Base-by-base conservation (phyloP, 257 asterid genomes). In the Knoxia roxburghii region DNA sequence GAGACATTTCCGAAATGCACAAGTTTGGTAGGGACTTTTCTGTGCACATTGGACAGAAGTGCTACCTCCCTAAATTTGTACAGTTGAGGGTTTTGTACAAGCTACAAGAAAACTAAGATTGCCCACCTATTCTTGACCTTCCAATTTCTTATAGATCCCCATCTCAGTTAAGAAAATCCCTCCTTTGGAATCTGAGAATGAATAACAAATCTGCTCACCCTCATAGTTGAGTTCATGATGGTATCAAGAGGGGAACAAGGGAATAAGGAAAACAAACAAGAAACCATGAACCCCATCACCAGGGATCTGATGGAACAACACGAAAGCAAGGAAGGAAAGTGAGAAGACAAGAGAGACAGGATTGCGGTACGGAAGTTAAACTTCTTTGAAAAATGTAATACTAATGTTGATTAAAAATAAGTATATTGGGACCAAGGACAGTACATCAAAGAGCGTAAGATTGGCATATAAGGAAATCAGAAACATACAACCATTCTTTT, bases 381-480 rank as follows among this genome's bases (percentile, higher is more conserved):
- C 3, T 49, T 8, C n/a, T n/a, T n/a, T n/a, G n/a, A n/a, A n/a
- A n/a, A n/a, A n/a, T n/a, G n/a, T n/a, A n/a, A n/a, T n/a, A n/a
- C n/a, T n/a, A n/a, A n/a, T n/a, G n/a, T n/a, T n/a, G n/a, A n/a
- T n/a, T n/a, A n/a, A n/a, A n/a, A n/a, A n/a, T n/a, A n/a, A n/a
- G n/a, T n/a, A n/a, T n/a, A n/a, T n/a, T n/a, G n/a, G n/a, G n/a
- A n/a, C n/a, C n/a, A n/a, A n/a, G n/a, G n/a, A n/a, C n/a, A n/a
- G n/a, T n/a, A n/a, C n/a, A n/a, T n/a, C n/a, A n/a, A n/a, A n/a
- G n/a, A n/a, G n/a, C n/a, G n/a, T n/a, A n/a, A n/a, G n/a, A n/a
- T n/a, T 37, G 37, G 12, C 20, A 7, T 54, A 2, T 70, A 18
- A 37, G 63, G 41, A 62, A 21, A 71, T 39, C 35, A 71, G n/a